Evolutionary conservation across 2,329 filamentous ascomycete genomes (phyloP), one percentile per base, ranked within the genome.

Genomic region (Neodidymelliopsis sp.): DNA sequence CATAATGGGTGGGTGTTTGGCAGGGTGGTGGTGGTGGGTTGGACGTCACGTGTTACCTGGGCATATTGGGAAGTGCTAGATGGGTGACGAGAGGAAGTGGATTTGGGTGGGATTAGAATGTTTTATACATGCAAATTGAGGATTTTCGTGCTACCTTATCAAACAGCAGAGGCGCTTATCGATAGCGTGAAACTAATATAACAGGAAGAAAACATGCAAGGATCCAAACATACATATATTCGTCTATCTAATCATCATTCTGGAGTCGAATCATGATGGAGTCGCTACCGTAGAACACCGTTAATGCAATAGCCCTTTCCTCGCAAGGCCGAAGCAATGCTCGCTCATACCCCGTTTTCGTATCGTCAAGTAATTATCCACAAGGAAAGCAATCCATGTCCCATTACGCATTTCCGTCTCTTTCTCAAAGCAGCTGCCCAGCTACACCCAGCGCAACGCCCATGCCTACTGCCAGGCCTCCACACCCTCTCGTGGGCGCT

Each of bases 381-480:
- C 63, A 65, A 45, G n/a, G 38, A 47, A 62, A 62, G 42, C 11
- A 24, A 55, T 24, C 13, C 23, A 12, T 28, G 10, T 19, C 12
- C 10, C 31, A 45, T 27, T 31, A 19, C 7, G 19, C 41, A 13
- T 25, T n/a, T 8, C 25, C 42, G 16, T n/a, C 30, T 39, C 31
- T 27, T 60, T 43, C 65, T 52, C 53, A 40, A 13, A 71, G 40
- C 34, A 71, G 37, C 51, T 66, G 60, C 1, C 77, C 78, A 3
- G 75, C 75, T 53, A 79, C 66, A 0, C 78, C 79, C 52, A 81
- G 40, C 2, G 55, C 62, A 18, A 65, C 59, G n/a, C 58, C 59
- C 20, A 57, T 54, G 3, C 50, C 57, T 44, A 66, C 54, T n/a
- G 49, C 47, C 28, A 63, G 62, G 27, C 56, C 54, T 11, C 48